A percentile compares a stretch with the other conserved stretches of the same genome.
Conservation (phyloP, 2,329 filamentous ascomycete genomes). For the Cladosporium sp. region DNA sequence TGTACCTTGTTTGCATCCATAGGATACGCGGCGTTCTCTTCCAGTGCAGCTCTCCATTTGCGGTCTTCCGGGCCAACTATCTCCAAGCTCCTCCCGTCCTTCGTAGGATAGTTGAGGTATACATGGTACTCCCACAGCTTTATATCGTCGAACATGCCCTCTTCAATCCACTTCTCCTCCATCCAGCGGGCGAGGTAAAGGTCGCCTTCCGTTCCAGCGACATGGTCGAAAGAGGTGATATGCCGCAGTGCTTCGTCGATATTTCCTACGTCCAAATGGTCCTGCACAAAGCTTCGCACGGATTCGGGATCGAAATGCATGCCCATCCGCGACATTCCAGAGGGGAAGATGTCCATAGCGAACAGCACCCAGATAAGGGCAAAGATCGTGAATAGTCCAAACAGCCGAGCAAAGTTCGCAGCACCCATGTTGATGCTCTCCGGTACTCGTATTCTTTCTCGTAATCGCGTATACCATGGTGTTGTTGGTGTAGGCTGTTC, state of each 20-base stretch:
- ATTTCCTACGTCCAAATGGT: constrained; percentile 61
- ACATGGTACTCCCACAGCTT: constrained; percentile 66
- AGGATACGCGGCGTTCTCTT: constrained; percentile 69
- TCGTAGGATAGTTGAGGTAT: constrained; percentile 85
- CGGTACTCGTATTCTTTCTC: background rate
- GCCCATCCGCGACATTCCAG: constrained; percentile 59
- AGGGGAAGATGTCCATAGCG: constrained; percentile 75
- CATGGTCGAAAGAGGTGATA: constrained; percentile 78
- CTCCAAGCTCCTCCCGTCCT: constrained; percentile 72
- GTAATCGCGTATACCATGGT: background rate
- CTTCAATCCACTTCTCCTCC: constrained; percentile 69
- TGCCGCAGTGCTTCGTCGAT: constrained; percentile 68
- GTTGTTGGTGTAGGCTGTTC: background rate
- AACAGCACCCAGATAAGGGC: constrained; percentile 80
- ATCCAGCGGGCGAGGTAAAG: constrained; percentile 82
- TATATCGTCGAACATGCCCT: constrained; percentile 64
- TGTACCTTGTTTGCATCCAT: constrained; percentile 59
- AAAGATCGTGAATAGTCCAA: constrained; percentile 71
- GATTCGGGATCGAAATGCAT: constrained; percentile 80
- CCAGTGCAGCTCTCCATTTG: constrained; percentile 74
- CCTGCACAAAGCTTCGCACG: constrained; percentile 70
- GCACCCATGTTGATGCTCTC: constrained; percentile 51
- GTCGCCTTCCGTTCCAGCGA: constrained; percentile 92
- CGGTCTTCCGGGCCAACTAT: constrained; percentile 66
- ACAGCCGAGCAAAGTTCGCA: constrained; percentile 67